Percentiles rank a stretch among this genome's conserved stretches.
phyloP scores from a whole-genome alignment of 148 eudicot species.

The Nepenthes gracilis region DNA sequence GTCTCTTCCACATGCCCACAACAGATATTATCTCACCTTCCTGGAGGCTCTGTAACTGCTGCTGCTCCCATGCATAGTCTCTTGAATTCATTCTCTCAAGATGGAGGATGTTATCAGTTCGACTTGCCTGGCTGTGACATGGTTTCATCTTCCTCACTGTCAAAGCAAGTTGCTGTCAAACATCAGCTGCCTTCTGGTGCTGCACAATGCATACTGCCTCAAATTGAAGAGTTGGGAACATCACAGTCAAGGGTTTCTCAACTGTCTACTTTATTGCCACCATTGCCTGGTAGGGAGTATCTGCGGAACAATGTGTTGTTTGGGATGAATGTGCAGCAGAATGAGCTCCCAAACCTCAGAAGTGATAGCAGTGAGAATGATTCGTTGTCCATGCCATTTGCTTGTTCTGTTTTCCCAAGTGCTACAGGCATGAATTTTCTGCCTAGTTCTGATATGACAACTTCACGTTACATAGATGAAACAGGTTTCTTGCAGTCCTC shows the following conservation, averaged over 20 bases:
- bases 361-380: slow-evolving; percentile 30
- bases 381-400: slow-evolving; percentile 38
- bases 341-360: slow-evolving; percentile 44
- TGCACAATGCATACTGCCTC: slow-evolving; percentile 28
- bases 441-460: slow-evolving; percentile 34
- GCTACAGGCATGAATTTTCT: slow-evolving; percentile 47
- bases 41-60: slow-evolving; percentile 19
- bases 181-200: slow-evolving; percentile 30
- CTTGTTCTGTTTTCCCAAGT: slow-evolving; percentile 42
- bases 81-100: slow-evolving; percentile 57
- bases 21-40: slow-evolving; percentile 29
- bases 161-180: slow-evolving; percentile 23
- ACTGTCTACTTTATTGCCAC: slow-evolving; percentile 50
- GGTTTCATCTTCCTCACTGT: slow-evolving; percentile 35
- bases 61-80: slow-evolving; percentile 43
- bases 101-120: slow-evolving; percentile 40
- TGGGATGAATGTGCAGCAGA: slow-evolving; percentile 63
- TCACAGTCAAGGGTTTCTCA: slow-evolving; percentile 44
- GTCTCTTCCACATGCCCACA: slow-evolving; percentile 29
- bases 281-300: slow-evolving; percentile 62
- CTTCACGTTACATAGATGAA: slow-evolving; percentile 62
- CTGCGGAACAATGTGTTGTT: slow-evolving; percentile 49
- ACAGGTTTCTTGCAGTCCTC: slow-evolving; percentile 79
- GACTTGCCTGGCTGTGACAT: slow-evolving; percentile 17
- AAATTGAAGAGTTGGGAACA: slow-evolving; percentile 34